Conservation (phyloP, 495 filamentous ascomycete species). For the Trichoderma parareesei region DNA sequence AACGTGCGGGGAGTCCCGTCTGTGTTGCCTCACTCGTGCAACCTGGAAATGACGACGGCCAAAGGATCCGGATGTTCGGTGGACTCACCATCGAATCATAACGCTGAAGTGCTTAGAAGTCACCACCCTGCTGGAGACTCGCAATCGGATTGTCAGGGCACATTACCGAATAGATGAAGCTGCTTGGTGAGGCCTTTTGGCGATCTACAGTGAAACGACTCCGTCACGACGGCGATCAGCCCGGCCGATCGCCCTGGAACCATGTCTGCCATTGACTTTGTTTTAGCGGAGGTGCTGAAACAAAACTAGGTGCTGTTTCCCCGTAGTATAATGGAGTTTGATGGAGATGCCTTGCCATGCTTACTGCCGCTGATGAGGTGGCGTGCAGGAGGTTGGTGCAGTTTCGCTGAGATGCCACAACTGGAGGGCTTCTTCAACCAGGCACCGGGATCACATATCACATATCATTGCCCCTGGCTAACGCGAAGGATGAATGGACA, state of each 20-base stretch:
- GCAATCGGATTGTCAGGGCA: not conserved
- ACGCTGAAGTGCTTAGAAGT: not conserved
- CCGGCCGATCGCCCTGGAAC: conserved; percentile 1
- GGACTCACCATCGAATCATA: not conserved
- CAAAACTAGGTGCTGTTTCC: not conserved
- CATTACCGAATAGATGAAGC: not conserved
- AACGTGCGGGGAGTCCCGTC: not conserved
- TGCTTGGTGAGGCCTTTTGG: conserved; percentile 4
- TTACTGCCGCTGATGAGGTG: not conserved
- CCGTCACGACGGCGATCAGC: not conserved
- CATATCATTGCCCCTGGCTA: not conserved
- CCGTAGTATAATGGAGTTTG: not conserved
- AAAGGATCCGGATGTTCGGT: not conserved
- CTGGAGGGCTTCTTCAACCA: not conserved
- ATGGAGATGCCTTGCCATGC: not conserved
- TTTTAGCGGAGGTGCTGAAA: not conserved
- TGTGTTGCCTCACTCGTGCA: not conserved
- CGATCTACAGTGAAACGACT: not conserved
- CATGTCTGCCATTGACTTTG: not conserved
- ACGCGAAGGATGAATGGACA: not conserved
- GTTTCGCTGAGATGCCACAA: not conserved
- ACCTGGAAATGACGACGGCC: not conserved
- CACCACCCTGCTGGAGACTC: not conserved
- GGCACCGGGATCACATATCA: not conserved
- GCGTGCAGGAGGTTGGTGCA: not conserved